Percentiles rank a stretch among this genome's conserved stretches.
Evolutionary conservation across 345 rosid genomes (phyloP).

Genomic region (Streptanthus diversifolius): DNA sequence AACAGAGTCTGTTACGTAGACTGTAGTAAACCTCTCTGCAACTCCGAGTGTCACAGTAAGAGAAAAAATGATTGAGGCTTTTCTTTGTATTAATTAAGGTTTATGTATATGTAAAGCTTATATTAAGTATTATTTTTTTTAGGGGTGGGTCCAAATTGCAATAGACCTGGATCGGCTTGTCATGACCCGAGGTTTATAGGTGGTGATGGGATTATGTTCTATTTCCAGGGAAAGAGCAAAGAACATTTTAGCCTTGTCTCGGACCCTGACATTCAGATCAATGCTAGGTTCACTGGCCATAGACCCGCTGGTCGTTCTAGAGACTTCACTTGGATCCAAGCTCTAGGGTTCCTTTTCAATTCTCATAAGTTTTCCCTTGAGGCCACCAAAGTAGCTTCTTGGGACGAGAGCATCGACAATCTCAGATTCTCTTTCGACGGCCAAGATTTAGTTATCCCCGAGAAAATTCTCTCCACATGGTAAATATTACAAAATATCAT

Average conservation of each 20-base stretch:
- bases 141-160: conserved; percentile 29
- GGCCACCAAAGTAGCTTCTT: conserved; percentile 42
- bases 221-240: conserved; percentile 49
- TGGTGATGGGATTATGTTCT: conserved; percentile 49
- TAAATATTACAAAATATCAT: neutral
- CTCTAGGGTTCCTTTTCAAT: conserved; percentile 40
- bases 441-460: conserved; percentile 38
- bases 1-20: conserved; percentile 33
- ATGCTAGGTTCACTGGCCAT: conserved; percentile 49
- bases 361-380: conserved; percentile 50
- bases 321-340: conserved; percentile 57
- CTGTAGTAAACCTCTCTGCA: conserved; percentile 35
- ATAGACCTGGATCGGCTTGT: conserved; percentile 50
- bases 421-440: conserved; percentile 50
- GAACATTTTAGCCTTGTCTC: conserved; percentile 51
- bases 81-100: neutral
- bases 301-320: conserved; percentile 37
- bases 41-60: conserved; percentile 34
- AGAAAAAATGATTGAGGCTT: neutral
- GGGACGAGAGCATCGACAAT: conserved; percentile 51
- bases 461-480: conserved; percentile 49
- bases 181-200: conserved; percentile 49
- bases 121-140: neutral
- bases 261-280: conserved; percentile 44
- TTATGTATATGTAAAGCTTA: neutral